Conservation (phyloP, 2,329 filamentous ascomycete genomes). For the Epichloe sibirici region DNA sequence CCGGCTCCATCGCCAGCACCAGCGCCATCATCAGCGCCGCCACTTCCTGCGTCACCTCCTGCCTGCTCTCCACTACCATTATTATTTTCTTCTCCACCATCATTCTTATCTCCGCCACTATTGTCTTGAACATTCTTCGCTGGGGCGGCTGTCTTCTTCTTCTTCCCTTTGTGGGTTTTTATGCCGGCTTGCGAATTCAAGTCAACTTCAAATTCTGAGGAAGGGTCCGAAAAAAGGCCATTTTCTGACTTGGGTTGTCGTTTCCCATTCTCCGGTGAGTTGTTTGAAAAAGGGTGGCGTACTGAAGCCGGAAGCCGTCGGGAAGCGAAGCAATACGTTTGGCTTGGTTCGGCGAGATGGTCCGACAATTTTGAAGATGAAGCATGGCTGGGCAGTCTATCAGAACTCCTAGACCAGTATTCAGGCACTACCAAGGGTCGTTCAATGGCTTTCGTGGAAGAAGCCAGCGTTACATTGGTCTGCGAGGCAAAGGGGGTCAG, state of each 20-base stretch:
- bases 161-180: constrained; percentile 9
- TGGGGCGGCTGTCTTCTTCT: constrained; percentile 10
- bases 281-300: not conserved
- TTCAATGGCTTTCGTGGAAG: not conserved
- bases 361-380: not conserved
- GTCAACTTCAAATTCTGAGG: constrained; percentile 13
- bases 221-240: constrained; percentile 10
- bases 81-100: constrained; percentile 3
- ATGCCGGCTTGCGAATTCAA: constrained; percentile 10
- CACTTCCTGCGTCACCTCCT: not conserved
- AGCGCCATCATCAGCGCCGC: constrained; percentile 1
- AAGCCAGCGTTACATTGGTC: not conserved
- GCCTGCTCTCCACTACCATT: constrained; percentile 6
- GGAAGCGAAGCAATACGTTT: constrained; percentile 5
- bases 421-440: not conserved
- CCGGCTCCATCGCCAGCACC: constrained; percentile 2
- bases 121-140: constrained; percentile 8
- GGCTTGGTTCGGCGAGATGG: not conserved
- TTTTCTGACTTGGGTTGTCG: not conserved
- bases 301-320: constrained; percentile 3
- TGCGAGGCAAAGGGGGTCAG: not conserved
- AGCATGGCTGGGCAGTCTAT: not conserved
- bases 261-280: not conserved
- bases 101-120: constrained; percentile 2
- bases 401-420: not conserved